Conservation (phyloP, 2,329 filamentous ascomycete species). For the Claviceps paspali region DNA sequence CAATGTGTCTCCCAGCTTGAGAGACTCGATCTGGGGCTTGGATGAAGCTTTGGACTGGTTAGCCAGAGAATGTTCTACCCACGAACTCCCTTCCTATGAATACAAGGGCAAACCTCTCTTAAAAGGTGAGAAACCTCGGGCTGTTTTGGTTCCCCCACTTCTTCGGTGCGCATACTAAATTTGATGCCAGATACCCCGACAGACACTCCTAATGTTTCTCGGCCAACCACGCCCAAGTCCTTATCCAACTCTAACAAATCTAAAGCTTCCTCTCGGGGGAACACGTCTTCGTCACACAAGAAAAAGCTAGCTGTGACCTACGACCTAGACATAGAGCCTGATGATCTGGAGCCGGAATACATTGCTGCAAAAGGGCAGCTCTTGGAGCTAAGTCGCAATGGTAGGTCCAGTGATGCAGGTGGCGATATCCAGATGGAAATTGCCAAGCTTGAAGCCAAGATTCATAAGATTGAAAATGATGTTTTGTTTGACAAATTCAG, state of each 20-base stretch:
- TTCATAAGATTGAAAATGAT: conserved; percentile 64
- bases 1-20: conserved; percentile 38
- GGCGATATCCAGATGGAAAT: conserved; percentile 29
- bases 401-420: conserved; percentile 9
- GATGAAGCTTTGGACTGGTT: conserved; percentile 85
- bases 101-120: conserved; percentile 17
- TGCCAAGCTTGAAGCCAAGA: conserved; percentile 54
- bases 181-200: conserved; percentile 28
- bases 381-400: conserved; percentile 31
- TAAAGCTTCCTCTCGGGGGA: conserved; percentile 18
- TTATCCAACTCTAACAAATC: conserved; percentile 12
- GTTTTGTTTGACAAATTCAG: conserved; percentile 55
- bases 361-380: conserved; percentile 56
- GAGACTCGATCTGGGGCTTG: conserved; percentile 66
- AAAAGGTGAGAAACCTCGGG: conserved; percentile 20
- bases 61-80: conserved; percentile 54
- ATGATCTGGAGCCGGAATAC: conserved; percentile 61
- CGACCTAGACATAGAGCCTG: conserved; percentile 59
- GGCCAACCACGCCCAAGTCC: conserved; percentile 32
- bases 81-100: conserved; percentile 60
- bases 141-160: too few relatives aligned
- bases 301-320: conserved; percentile 35
- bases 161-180: conserved; percentile 4
- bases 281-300: conserved; percentile 8
- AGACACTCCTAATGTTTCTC: conserved; percentile 34